A percentile compares a stretch with the other conserved stretches of the same genome.
Conservation (phyloP, 352 stramenopile genomes). For the Pythium rishiriense region DNA sequence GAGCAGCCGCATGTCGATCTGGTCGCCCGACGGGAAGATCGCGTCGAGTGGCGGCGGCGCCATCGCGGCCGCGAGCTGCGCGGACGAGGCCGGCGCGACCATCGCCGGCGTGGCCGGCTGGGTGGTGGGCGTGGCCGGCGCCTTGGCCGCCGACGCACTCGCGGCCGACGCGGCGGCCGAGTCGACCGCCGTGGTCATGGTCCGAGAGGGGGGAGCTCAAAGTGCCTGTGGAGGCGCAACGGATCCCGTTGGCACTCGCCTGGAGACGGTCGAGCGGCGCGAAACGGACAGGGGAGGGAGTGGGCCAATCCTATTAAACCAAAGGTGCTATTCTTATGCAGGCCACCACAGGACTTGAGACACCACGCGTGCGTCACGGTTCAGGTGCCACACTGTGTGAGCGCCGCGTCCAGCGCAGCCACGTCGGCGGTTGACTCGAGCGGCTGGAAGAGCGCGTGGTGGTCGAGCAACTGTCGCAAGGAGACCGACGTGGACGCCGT, state of each 20-base stretch:
- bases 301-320: neutral
- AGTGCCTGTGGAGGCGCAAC: too few relatives aligned
- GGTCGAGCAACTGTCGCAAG: slow-evolving; percentile 14
- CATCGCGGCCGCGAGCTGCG: slow-evolving; percentile 15
- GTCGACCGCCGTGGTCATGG: slow-evolving; percentile 8
- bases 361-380: neutral
- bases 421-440: neutral
- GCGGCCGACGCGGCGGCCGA: neutral
- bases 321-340: neutral
- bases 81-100: slow-evolving; percentile 10
- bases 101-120: too few relatives aligned
- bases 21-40: slow-evolving; percentile 46
- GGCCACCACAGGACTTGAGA: neutral
- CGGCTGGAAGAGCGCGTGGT: slow-evolving; percentile 13
- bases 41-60: slow-evolving; percentile 21
- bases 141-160: neutral
- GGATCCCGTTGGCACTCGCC: too few relatives aligned
- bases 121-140: too few relatives aligned
- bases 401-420: slow-evolving; percentile 3
- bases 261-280: too few relatives aligned
- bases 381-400: slow-evolving; percentile 4
- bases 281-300: slow-evolving; percentile 3
- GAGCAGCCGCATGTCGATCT: slow-evolving; percentile 63
- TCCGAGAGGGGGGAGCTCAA: too few relatives aligned
- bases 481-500: neutral